Evolutionary conservation across 2,329 filamentous ascomycete genomes (phyloP).

Genomic region (Alternaria sp.): DNA sequence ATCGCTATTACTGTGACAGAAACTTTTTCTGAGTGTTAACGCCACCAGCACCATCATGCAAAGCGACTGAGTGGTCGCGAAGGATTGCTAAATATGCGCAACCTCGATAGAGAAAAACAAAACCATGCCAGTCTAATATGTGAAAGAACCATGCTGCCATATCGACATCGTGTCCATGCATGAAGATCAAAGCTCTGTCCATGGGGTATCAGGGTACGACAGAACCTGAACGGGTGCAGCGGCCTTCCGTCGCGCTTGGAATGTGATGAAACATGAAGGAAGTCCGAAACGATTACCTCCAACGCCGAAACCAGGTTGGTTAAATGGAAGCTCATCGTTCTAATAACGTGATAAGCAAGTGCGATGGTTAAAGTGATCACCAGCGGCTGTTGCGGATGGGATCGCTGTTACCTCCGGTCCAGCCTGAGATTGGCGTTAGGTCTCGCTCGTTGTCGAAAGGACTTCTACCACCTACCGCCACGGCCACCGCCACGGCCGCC

Average conservation of each 20-base stretch:
- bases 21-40: conserved; percentile 38
- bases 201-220: conserved; percentile 46
- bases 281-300: conserved; percentile 24
- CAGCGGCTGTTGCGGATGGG: conserved; percentile 54
- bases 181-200: conserved; percentile 31
- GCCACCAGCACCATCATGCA: conserved; percentile 41
- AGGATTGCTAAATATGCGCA: conserved; percentile 15
- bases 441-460: conserved; percentile 4
- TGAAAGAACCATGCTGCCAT: conserved; percentile 22
- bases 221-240: conserved; percentile 24
- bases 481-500: conserved; percentile 68
- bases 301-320: conserved; percentile 31
- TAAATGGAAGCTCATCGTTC: conserved; percentile 22
- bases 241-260: conserved; percentile 13
- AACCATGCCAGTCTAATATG: conserved; percentile 44
- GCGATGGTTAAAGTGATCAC: conserved; percentile 34
- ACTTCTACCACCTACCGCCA: conserved; percentile 52
- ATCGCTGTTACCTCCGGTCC: conserved; percentile 52
- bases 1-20: conserved; percentile 38
- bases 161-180: conserved; percentile 18
- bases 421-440: conserved; percentile 40
- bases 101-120: conserved; percentile 23
- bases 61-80: conserved; percentile 19
- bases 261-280: conserved; percentile 23
- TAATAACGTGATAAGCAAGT: conserved; percentile 15